phyloP scores from a whole-genome alignment of 139 green algal species.

The Volvox africanus region DNA sequence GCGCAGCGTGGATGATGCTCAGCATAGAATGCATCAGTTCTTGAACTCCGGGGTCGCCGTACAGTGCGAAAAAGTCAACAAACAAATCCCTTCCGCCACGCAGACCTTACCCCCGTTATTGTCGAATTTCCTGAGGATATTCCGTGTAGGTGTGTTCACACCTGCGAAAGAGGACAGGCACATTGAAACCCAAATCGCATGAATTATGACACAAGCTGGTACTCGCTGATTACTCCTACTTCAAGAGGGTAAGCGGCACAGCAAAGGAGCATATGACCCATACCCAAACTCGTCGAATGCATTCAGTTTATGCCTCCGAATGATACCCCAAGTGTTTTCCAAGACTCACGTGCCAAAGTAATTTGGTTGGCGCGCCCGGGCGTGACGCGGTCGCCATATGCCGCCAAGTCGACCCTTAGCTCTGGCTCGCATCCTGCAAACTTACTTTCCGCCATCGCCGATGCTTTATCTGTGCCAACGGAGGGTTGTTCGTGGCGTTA shows the following conservation, averaged over 20 bases:
- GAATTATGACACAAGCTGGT: no score
- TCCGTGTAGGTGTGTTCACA: constrained; percentile 12
- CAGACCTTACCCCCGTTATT: constrained; percentile 11
- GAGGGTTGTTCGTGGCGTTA: not conserved
- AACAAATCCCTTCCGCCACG: no score
- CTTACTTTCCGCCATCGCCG: not conserved
- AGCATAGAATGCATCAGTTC: no score
- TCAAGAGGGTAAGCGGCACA: not conserved
- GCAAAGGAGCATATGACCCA: not conserved
- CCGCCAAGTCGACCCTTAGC: not conserved
- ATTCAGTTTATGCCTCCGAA: no score
- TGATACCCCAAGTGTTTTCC: not conserved
- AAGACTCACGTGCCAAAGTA: constrained; percentile 15
- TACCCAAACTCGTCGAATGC: no score
- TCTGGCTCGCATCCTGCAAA: not conserved
- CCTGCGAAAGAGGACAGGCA: not conserved
- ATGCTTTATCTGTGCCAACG: not conserved
- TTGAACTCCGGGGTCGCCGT: no score
- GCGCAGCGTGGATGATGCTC: no score
- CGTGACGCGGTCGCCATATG: not conserved
- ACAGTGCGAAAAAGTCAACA: no score
- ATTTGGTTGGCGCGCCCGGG: constrained; percentile 18
- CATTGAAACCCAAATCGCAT: no score
- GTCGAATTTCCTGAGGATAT: constrained; percentile 15
- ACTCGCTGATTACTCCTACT: no score